phyloP scores from a whole-genome alignment of 1,139 yeast genomes.

The Candida tetrigidarum region DNA sequence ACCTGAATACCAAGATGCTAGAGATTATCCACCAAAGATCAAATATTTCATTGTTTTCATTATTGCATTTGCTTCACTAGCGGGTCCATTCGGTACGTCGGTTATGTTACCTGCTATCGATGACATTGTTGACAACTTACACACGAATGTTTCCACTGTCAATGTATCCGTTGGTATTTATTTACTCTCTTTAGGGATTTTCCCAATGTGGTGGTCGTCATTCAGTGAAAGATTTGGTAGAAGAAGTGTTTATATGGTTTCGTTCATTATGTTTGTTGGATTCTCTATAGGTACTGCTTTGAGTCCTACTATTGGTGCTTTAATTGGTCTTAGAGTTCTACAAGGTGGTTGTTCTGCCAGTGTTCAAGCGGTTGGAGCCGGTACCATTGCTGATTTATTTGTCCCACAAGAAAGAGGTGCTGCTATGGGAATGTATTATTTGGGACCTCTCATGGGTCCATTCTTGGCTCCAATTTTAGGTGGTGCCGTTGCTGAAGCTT shows the following conservation, averaged over 20 bases:
- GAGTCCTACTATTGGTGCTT: conserved; percentile 60
- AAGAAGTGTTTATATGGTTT: conserved; percentile 69
- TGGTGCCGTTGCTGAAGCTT: conserved; percentile 68
- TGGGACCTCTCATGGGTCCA: conserved; percentile 86
- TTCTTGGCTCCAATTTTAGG: conserved; percentile 81
- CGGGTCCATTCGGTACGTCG: conserved; percentile 94
- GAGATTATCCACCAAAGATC: conserved; percentile 55
- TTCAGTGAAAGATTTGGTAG: conserved; percentile 79
- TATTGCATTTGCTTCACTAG: conserved; percentile 74
- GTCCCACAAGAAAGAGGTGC: conserved; percentile 70
- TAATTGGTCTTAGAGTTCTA: conserved; percentile 70
- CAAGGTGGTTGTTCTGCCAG: conserved; percentile 86
- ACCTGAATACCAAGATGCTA: conserved; percentile 77
- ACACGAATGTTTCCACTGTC: conserved; percentile 63
- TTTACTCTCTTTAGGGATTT: conserved; percentile 70
- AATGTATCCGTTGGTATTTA: conserved; percentile 84
- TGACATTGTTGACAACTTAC: conserved; percentile 55
- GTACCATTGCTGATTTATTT: conserved; percentile 79
- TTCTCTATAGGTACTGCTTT: conserved; percentile 77
- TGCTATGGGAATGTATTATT: conserved; percentile 80
- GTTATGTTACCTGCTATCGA: conserved; percentile 80
- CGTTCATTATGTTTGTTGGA: conserved; percentile 64
- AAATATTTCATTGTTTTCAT: conserved; percentile 63
- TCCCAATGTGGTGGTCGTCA: conserved; percentile 91
- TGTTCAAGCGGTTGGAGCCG: conserved; percentile 91